Conservation (phyloP, 2,329 filamentous ascomycete genomes). For the Fusarium odoratissimum region DNA sequence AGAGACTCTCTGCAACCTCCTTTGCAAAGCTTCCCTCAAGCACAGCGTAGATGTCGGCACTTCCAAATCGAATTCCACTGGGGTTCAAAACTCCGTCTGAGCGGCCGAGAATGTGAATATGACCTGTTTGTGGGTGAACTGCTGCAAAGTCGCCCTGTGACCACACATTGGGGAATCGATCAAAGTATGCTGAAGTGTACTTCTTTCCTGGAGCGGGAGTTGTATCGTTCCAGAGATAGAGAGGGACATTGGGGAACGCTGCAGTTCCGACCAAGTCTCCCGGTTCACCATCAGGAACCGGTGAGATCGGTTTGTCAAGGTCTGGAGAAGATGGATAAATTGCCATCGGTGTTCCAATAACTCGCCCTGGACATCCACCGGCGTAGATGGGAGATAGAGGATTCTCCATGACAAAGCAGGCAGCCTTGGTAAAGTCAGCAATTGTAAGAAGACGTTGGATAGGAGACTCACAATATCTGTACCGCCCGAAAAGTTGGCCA, state of each 20-base stretch:
- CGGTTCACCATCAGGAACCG: conserved; percentile 68
- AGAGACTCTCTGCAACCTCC: conserved; percentile 77
- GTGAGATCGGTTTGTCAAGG: conserved; percentile 56
- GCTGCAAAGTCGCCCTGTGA: conserved; percentile 85
- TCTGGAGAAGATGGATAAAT: conserved; percentile 68
- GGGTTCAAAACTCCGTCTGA: conserved; percentile 86
- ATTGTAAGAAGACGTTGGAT: neutral
- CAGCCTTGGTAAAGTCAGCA: conserved; percentile 52
- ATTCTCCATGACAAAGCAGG: conserved; percentile 73
- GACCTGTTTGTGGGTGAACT: conserved; percentile 74
- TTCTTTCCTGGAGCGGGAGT: conserved; percentile 62
- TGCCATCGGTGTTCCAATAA: conserved; percentile 62
- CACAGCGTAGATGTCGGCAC: conserved; percentile 82
- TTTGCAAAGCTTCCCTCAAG: conserved; percentile 73
- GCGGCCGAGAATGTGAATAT: conserved; percentile 74
- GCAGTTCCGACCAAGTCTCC: conserved; percentile 79
- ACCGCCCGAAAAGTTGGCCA: conserved; percentile 80
- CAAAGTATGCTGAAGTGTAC: conserved; percentile 71
- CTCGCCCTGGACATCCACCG: conserved; percentile 63
- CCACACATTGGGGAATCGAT: conserved; percentile 76
- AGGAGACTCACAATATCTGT: conserved; percentile 74
- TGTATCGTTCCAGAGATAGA: conserved; percentile 71
- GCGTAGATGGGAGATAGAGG: conserved; percentile 74
- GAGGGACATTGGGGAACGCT: conserved; percentile 81
- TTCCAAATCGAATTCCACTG: conserved; percentile 81